Evolutionary conservation across 129 eudicot genomes (phyloP).

Genomic region (Silybum marianum): DNA sequence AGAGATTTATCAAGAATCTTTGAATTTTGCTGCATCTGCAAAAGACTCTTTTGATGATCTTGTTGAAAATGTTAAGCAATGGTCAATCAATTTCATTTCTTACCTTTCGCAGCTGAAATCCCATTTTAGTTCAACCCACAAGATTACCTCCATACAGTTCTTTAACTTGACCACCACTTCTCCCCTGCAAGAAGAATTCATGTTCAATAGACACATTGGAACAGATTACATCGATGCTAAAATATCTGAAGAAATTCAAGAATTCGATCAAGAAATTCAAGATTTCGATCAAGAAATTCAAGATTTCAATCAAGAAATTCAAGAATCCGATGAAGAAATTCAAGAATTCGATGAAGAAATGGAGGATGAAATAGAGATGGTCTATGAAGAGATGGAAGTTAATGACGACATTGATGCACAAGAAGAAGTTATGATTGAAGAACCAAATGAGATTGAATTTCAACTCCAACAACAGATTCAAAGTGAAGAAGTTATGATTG

Average conservation of each 20-base stretch:
- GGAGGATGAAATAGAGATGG: constrained; percentile 7
- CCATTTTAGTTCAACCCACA: constrained; percentile 23
- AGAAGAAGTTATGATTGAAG: constrained; percentile 17
- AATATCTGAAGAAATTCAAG: constrained; percentile 21
- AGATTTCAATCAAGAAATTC: constrained; percentile 30
- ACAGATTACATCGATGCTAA: constrained; percentile 11
- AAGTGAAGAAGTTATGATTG: constrained; percentile 7
- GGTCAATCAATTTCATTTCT: constrained; percentile 42
- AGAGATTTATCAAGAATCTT: constrained; percentile 46
- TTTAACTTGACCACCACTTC: constrained; percentile 40
- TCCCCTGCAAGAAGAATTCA: constrained; percentile 36
- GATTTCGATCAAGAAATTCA: constrained; percentile 26
- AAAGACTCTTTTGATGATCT: constrained; percentile 42
- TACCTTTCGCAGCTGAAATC: constrained; percentile 40
- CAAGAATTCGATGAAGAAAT: constrained; percentile 30
- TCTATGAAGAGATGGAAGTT: constrained; percentile 30
- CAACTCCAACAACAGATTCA: constrained; percentile 19
- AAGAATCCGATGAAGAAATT: constrained; percentile 20
- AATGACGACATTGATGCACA: constrained; percentile 26
- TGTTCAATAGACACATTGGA: constrained; percentile 29
- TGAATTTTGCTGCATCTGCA: constrained; percentile 36
- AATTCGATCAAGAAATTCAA: constrained; percentile 26
- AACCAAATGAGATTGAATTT: neutral
- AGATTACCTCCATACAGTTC: constrained; percentile 22
- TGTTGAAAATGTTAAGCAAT: constrained; percentile 33